Base-by-base conservation (phyloP, 2,329 filamentous ascomycete species). In the Akanthomyces muscarius region DNA sequence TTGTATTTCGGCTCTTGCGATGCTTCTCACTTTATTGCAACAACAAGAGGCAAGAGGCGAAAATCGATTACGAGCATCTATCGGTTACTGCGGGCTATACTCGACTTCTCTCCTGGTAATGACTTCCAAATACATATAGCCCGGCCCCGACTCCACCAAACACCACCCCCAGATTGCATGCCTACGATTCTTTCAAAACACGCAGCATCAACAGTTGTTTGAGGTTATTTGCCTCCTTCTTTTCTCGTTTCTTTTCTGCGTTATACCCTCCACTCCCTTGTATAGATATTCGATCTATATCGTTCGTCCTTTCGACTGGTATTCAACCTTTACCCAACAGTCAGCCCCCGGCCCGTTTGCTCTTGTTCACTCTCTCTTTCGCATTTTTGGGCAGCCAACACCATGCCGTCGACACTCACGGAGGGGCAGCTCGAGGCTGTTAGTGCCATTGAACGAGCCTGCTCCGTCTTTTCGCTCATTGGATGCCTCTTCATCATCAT, bases 401-500 rank as follows among this genome's bases (percentile, higher is more conserved):
- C 11, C 21, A 63, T 61, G 52, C 33, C 57, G 18, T n/a, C 33
- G 33, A 54, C 62, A 1, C 65, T 69, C 16, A 62, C 67, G 3
- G 28, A 67, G 30, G 66, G 63, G n/a, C 77, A 86, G 69, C 74
- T 87, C 58, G 69, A 76, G 41, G 81, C 81, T 51, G 81, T 93
- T 66, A 84, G 79, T 65, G 74, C 83, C 62, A 83, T 89, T 54
- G 89, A 92, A 73, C 83, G 91, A 55, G 77, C 83, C 18, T 86
- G 87, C 70, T 93, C 90, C 0, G 81, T 87, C 8, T 75, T 93
- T 50, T 94, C 91, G 1, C 73, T 95, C 0, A 58, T 89, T 1
- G 90, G 89, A 63, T 90, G 87, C 50, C 68, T 87, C 38, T 86
- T 93, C 72, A 89, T 92, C 70, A 86, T 94, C 61, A 68, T 79